Conservation (phyloP, 192 early-diverging fungal genomes). For the Entomortierella parvispora region DNA sequence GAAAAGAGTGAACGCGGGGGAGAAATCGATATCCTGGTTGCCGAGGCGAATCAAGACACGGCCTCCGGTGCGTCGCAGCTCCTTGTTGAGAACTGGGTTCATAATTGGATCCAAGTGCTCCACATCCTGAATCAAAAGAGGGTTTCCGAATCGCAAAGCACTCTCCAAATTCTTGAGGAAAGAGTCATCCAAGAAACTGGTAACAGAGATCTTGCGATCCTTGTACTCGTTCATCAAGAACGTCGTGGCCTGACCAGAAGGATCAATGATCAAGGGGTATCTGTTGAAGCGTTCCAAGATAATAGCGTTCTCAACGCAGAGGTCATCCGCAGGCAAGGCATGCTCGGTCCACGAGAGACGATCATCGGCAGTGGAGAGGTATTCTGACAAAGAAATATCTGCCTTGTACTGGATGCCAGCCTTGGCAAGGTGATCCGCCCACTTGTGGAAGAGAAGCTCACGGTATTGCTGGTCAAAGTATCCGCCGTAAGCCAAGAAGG, state of each 20-base stretch:
- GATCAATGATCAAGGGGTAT: constrained; percentile 98
- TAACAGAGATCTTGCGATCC: constrained; percentile 89
- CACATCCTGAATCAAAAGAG: constrained; percentile 96
- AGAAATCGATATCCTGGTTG: constrained; percentile 98
- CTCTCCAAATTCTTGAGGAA: constrained; percentile 98
- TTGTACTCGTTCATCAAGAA: constrained; percentile 91
- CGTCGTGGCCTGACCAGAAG: constrained; percentile 90
- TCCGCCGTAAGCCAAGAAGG: constrained; percentile 97
- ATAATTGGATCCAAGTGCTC: constrained; percentile 98
- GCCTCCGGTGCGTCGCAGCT: constrained; percentile 95
- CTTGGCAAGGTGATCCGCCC: constrained; percentile 75
- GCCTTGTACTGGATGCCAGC: constrained; percentile 80
- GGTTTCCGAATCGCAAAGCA: constrained; percentile 98
- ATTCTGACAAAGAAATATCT: constrained; percentile 89
- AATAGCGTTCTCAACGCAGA: constrained; percentile 98
- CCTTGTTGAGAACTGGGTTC: constrained; percentile 97
- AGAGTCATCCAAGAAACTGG: constrained; percentile 97
- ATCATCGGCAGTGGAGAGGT: constrained; percentile 92
- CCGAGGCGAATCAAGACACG: constrained; percentile 96
- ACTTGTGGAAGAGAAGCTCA: constrained; percentile 79
- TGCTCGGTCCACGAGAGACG: constrained; percentile 90
- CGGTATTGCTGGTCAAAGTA: constrained; percentile 98
- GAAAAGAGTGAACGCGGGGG: constrained; percentile 95
- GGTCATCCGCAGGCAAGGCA: constrained; percentile 86
- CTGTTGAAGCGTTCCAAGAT: constrained; percentile 95